Base-by-base conservation (phyloP, 352 stramenopile species). In the Phytophthora meadii region DNA sequence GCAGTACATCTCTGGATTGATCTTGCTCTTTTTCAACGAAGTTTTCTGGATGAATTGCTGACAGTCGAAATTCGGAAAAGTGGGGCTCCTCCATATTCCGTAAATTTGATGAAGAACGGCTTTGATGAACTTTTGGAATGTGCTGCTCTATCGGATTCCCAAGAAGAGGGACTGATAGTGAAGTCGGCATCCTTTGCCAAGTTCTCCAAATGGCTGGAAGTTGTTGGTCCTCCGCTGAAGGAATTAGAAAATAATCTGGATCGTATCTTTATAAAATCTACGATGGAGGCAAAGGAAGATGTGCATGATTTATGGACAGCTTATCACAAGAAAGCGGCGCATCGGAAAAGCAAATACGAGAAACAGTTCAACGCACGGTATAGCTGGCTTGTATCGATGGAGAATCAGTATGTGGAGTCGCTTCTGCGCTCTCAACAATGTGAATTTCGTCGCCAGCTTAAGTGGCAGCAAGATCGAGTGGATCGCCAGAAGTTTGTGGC, bases 101-200 rank as follows among this genome's bases (percentile, higher is more conserved):
- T 93, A 30, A 91, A 93, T 45, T 49, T 93, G 61, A 88, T 91
- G 74, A 93, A 93, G 57, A 90, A 86, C 34, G 84, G 84, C 0
- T 93, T 93, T 55, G 82, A 93, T 10, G 67, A 77, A 6, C 54
- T 93, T 7, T 63, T 90, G 9, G 70, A 88, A 17, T 82, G 44
- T 27, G 22, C 10, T 24, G 41, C n/a, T 48, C 28, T 10, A 15
- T 39, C 25, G n/a, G 52, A 65, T 14, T 37, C 64, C 6, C 39
- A 56, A 42, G 28, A 54, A 47, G 62, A 54, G 22, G 14, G 19
- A n/a, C 8, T n/a, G 3, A 60, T 75, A 15, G 48, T 65, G 15
- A 30, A 69, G 7, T 70, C 46, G 11, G 0, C 27, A 46, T 3
- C 66, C 4, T 89, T 89, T 57, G 39, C 55, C 14, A 84, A 77